Percentiles rank a stretch among this genome's conserved stretches.
phyloP scores from a whole-genome alignment of 176 grass and related monocot genomes.

The Paspalum notatum region DNA sequence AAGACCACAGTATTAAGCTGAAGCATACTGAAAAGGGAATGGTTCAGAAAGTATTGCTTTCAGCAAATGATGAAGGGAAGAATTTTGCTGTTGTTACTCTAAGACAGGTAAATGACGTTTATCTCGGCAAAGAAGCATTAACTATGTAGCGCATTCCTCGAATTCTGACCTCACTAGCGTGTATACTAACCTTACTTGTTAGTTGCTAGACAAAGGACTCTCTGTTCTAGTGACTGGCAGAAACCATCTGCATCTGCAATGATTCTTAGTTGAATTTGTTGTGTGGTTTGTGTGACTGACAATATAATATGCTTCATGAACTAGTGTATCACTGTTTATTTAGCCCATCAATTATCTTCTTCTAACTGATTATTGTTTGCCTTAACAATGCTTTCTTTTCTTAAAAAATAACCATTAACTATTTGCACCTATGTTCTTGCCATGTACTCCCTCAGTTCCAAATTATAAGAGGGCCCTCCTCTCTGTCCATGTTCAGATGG shows the following conservation, averaged over 20 bases:
- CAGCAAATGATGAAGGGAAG: slow-evolving; percentile 93
- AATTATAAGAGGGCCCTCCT: no score
- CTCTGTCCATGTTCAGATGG: no score
- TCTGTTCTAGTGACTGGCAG: neutral
- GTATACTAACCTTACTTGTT: neutral
- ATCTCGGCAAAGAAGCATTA: neutral
- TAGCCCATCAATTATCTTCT: slow-evolving; percentile 19
- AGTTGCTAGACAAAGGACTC: slow-evolving; percentile 6
- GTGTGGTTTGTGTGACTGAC: neutral
- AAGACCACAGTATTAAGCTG: slow-evolving; percentile 87
- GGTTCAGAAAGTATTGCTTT: slow-evolving; percentile 91
- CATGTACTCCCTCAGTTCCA: neutral
- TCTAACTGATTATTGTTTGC: neutral
- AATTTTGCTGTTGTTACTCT: slow-evolving; percentile 88
- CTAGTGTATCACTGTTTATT: neutral
- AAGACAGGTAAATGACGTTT: slow-evolving; percentile 69
- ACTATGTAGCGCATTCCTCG: slow-evolving; percentile 34
- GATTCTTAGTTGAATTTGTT: slow-evolving; percentile 13
- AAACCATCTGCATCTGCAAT: slow-evolving; percentile 20
- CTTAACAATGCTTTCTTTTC: neutral
- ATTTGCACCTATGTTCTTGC: slow-evolving; percentile 8
- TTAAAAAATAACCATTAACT: slow-evolving; percentile 4
- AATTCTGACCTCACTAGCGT: slow-evolving; percentile 31
- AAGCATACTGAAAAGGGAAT: slow-evolving; percentile 98
- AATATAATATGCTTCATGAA: slow-evolving; percentile 18